phyloP scores from a whole-genome alignment of 306 rosid species.

The Cotoneaster glaucophyllus region DNA sequence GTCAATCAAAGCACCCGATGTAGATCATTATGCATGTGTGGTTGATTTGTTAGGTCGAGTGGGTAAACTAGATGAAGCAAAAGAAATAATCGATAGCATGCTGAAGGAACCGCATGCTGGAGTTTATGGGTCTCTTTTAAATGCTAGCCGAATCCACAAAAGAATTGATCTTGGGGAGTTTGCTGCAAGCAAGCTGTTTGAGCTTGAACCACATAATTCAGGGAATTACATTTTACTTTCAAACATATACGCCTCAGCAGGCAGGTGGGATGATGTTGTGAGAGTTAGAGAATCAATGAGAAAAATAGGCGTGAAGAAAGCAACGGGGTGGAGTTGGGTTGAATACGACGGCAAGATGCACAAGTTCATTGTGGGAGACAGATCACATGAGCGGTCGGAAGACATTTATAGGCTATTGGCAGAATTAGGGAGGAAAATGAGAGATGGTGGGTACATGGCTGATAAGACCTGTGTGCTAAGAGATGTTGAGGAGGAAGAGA shows the following conservation, averaged over 20 bases:
- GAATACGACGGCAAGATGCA: conserved; percentile 41
- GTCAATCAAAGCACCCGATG: conserved; percentile 49
- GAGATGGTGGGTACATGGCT: conserved; percentile 27
- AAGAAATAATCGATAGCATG: conserved; percentile 44
- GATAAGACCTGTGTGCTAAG: conserved; percentile 36
- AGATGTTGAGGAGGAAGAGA: conserved; percentile 54
- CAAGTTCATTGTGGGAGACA: conserved; percentile 37
- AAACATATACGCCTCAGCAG: conserved; percentile 53
- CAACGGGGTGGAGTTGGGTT: conserved; percentile 57
- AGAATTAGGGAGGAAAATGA: conserved; percentile 30
- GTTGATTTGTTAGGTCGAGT: conserved; percentile 58
- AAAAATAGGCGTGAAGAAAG: conserved; percentile 40
- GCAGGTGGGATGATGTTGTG: conserved; percentile 63
- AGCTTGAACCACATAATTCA: conserved; percentile 53
- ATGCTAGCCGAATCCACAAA: conserved; percentile 55
- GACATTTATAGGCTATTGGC: conserved; percentile 28
- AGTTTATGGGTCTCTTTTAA: conserved; percentile 59
- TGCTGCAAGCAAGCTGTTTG: conserved; percentile 52
- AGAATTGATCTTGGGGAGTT: conserved; percentile 48
- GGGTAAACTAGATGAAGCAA: conserved; percentile 60
- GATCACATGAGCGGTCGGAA: conserved; percentile 33
- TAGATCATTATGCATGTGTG: conserved; percentile 66
- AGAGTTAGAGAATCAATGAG: conserved; percentile 50
- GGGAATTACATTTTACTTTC: conserved; percentile 58
- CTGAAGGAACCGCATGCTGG: conserved; percentile 62